Conservation (phyloP, 2,329 filamentous ascomycete genomes). For the Verticillium albo-atrum region DNA sequence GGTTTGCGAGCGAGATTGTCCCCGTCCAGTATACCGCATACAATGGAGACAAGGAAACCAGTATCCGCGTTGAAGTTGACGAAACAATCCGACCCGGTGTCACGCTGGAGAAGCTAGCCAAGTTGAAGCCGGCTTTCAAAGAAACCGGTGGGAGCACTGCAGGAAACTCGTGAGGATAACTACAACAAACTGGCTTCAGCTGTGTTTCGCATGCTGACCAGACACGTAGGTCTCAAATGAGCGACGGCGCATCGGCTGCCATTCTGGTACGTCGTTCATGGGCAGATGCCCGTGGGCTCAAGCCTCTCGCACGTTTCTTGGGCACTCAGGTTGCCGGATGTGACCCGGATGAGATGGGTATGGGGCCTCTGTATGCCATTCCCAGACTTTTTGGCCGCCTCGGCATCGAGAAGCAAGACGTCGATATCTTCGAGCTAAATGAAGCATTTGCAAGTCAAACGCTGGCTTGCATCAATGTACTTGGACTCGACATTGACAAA, state of each 20-base stretch:
- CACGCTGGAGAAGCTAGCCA: slow-evolving; percentile 52
- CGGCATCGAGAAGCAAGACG: background rate
- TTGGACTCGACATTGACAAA: slow-evolving; percentile 28
- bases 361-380: background rate
- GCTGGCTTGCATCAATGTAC: background rate
- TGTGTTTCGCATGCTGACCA: background rate
- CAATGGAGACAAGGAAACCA: slow-evolving; percentile 38
- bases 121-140: slow-evolving; percentile 62
- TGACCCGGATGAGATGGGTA: slow-evolving; percentile 63
- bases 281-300: slow-evolving; percentile 54
- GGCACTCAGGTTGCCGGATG: slow-evolving; percentile 60
- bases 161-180: slow-evolving; percentile 40
- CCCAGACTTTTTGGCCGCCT: background rate
- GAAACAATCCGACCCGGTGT: slow-evolving; percentile 59
- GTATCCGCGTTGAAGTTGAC: slow-evolving; percentile 27
- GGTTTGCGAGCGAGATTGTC: slow-evolving; percentile 60
- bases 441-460: slow-evolving; percentile 1
- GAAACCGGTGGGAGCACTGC: slow-evolving; percentile 55
- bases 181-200: too few species aligned
- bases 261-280: slow-evolving; percentile 61
- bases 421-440: background rate
- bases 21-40: slow-evolving; percentile 35
- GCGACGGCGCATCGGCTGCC: slow-evolving; percentile 59
- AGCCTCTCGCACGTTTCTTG: slow-evolving; percentile 61
- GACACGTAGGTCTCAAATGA: slow-evolving; percentile 45